phyloP scores from a whole-genome alignment of 2,329 filamentous ascomycete species.

The Fusarium sp. region DNA sequence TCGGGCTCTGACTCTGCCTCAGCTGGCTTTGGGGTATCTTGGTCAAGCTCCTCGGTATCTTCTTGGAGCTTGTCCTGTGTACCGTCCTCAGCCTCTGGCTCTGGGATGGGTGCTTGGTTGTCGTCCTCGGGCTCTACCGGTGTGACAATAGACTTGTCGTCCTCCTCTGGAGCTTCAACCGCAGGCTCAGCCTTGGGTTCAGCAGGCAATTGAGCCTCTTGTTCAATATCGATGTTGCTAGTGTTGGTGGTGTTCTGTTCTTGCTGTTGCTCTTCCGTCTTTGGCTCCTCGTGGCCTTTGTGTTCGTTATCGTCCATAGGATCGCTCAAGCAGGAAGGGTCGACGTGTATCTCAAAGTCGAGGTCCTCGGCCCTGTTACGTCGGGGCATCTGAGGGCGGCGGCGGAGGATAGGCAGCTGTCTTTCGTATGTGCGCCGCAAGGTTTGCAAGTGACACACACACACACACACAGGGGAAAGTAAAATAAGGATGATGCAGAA shows the following conservation, averaged over 20 bases:
- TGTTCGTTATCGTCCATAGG: constrained; percentile 51
- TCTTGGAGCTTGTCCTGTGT: constrained; percentile 11
- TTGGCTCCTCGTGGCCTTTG: constrained; percentile 34
- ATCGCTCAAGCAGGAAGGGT: constrained; percentile 54
- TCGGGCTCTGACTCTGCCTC: constrained; percentile 5
- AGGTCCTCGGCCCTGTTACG: constrained; percentile 46
- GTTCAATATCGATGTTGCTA: constrained; percentile 17
- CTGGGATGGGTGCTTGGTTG: constrained; percentile 6
- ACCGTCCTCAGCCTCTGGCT: constrained; percentile 2
- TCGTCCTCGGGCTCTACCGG: constrained; percentile 16
- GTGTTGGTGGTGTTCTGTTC: constrained; percentile 20
- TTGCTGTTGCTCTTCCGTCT: constrained; percentile 24
- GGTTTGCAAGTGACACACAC: constrained; percentile 34
- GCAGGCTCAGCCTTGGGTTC: constrained; percentile 21
- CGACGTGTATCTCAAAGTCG: constrained; percentile 59
- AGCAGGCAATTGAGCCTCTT: constrained; percentile 18
- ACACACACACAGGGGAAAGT: constrained; percentile 11
- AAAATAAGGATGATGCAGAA: constrained; percentile 15
- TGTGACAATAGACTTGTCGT: constrained; percentile 7
- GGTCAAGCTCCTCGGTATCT: constrained; percentile 6
- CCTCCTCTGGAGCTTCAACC: constrained; percentile 20
- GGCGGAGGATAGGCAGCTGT: constrained; percentile 10
- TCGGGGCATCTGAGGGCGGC: constrained; percentile 42
- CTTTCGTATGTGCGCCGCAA: constrained; percentile 24
- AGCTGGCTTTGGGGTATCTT: constrained; percentile 8